Conservation (phyloP, 305 asterid genomes). For the Fraxinus paxiana region DNA sequence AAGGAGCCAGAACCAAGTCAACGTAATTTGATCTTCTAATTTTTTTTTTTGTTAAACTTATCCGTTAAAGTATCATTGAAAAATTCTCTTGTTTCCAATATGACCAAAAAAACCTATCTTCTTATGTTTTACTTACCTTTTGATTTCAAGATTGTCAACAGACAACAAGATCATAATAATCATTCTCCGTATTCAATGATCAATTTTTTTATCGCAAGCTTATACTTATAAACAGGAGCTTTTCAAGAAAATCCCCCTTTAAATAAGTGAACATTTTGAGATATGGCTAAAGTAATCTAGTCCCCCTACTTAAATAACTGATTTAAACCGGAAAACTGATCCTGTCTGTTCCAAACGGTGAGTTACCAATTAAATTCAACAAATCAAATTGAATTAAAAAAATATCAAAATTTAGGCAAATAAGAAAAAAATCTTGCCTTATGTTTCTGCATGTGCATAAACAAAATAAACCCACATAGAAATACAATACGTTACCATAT, state of each 20-base stretch:
- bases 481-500: not conserved
- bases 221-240: not conserved
- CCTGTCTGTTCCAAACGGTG: constrained; percentile 1
- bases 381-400: not conserved
- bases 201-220: not conserved
- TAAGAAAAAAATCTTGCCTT: not conserved
- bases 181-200: not conserved
- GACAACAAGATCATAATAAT: not conserved
- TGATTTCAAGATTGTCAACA: not conserved
- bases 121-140: not conserved
- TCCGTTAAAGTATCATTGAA: not conserved
- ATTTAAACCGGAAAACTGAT: not conserved
- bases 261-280: not conserved
- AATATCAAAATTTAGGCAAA: not conserved
- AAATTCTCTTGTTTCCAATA: not conserved
- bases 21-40: not conserved
- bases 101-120: not conserved
- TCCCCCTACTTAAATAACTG: not conserved
- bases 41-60: not conserved
- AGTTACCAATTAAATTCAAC: not conserved
- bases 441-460: not conserved
- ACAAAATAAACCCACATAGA: constrained; percentile 5
- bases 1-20: not conserved
- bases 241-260: not conserved
- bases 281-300: not conserved